Evolutionary conservation across 805 yeast genomes (phyloP), one percentile per base, ranked within the genome.

Genomic region (Myxozyma sirexii): DNA sequence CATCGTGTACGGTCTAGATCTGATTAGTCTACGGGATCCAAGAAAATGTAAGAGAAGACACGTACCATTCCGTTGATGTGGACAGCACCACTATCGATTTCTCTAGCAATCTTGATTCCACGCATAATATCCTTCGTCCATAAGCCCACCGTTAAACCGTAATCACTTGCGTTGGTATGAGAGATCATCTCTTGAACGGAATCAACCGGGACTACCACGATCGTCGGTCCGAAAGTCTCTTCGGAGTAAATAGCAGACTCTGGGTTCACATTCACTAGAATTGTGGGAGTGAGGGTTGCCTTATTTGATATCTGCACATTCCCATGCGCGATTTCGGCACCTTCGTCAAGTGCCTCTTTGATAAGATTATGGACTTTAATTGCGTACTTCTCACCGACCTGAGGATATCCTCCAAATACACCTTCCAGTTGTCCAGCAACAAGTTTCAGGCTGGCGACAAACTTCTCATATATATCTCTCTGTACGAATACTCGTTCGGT

Each of bases 201-300:
- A 67, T 77, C 78, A 73, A 90, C 90, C 75, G 87, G 87, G 70
- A 86, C 77, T 57, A 88, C 81, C 43, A 94, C 85, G 64, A 87
- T 84, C 62, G 90, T 90, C 24, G 97, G 97, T 60, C 97, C 97
- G 69, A 90, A 90, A 67, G 91, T 88, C 78, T 90, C 97, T 70
- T 88, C 96, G 67, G 78, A 79, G 62, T 87, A 89, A 69, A 90
- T 81, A 68, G 77, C 75, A 83, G 83, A 84, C 68, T 82, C 76
- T 70, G 84, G 87, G 17, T 79, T 80, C 65, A 89, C 90, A 71
- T 87, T 90, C 65, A 85, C 86, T 70, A 90, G 86, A 67, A 90
- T 82, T 52, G 96, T 89, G 72, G 96, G 96, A 59, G 80, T 80
- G 54, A 88, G 79, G 70, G 87, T 24, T 4, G 54, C 3, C n/a